Conservation (phyloP, 163 green algal species). For the Coccomyxa subellipsoidea region DNA sequence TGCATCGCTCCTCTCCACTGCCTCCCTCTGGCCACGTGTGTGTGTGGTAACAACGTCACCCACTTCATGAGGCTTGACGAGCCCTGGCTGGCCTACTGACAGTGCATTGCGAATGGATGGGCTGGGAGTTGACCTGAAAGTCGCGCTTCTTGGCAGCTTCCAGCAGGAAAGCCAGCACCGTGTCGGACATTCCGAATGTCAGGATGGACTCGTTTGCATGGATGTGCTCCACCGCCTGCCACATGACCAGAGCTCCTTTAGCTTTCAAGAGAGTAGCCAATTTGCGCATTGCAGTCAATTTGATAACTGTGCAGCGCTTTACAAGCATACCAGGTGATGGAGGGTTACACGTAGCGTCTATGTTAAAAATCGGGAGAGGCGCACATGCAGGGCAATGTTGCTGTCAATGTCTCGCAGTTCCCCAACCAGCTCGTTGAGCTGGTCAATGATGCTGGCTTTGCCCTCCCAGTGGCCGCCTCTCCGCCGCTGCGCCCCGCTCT, state of each 20-base stretch:
- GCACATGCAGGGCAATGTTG: conserved; percentile 73
- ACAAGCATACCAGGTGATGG: not conserved
- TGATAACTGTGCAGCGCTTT: too few relatives aligned
- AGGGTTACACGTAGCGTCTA: not conserved
- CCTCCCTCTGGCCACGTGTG: too few relatives aligned
- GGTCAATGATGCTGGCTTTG: conserved; percentile 86
- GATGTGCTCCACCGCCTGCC: conserved; percentile 89
- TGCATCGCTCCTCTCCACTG: not conserved
- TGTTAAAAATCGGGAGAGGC: not conserved
- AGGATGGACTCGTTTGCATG: conserved; percentile 93
- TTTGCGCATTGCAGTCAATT: too few relatives aligned
- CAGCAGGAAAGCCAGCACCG: conserved; percentile 82
- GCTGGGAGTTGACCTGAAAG: conserved; percentile 72
- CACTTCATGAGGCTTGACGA: too few relatives aligned
- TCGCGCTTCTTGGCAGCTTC: conserved; percentile 85
- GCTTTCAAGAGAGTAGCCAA: too few relatives aligned
- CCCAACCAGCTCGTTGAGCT: conserved; percentile 92
- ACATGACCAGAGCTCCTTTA: not conserved
- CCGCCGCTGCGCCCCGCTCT: conserved; percentile 3
- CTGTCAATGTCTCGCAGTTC: conserved; percentile 87
- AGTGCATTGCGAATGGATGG: not conserved
- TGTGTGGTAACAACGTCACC: too few relatives aligned
- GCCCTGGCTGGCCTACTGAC: too few relatives aligned
- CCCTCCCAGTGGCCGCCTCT: conserved; percentile 47
- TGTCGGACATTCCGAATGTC: conserved; percentile 81